phyloP scores from a whole-genome alignment of 2,329 filamentous ascomycete species.

The Claviceps digitariae region DNA sequence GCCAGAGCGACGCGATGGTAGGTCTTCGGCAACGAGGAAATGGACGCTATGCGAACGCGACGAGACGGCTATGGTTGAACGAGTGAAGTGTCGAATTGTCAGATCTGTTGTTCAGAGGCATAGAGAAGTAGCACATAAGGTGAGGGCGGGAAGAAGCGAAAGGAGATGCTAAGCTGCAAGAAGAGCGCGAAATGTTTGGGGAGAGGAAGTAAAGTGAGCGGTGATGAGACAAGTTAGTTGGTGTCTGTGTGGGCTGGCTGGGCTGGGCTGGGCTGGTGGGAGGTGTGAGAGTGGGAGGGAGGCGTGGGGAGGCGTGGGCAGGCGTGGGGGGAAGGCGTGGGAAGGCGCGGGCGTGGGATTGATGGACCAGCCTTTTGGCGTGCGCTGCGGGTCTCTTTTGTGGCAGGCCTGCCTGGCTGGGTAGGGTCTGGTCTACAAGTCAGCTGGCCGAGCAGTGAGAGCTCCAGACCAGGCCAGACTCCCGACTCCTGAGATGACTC shows the following conservation, averaged over 20 bases:
- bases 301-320: neutral
- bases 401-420: neutral
- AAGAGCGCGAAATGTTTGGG: conserved; percentile 3
- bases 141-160: neutral
- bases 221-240: conserved; percentile 7
- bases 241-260: neutral
- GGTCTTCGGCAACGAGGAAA: neutral
- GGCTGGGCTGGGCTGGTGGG: neutral
- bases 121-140: conserved; percentile 2
- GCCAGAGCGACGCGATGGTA: neutral
- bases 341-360: neutral
- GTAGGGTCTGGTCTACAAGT: no score
- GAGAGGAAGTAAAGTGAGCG: conserved; percentile 3
- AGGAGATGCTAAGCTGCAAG: neutral
- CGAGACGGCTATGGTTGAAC: conserved; percentile 1
- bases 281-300: neutral
- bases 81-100: conserved; percentile 2
- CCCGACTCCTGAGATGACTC: no score
- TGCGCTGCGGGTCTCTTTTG: neutral
- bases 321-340: neutral
- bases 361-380: neutral
- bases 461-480: no score
- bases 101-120: neutral
- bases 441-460: neutral
- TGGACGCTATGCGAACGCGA: neutral